phyloP scores from a whole-genome alignment of 495 filamentous ascomycete species.

The Neurospora sp. region DNA sequence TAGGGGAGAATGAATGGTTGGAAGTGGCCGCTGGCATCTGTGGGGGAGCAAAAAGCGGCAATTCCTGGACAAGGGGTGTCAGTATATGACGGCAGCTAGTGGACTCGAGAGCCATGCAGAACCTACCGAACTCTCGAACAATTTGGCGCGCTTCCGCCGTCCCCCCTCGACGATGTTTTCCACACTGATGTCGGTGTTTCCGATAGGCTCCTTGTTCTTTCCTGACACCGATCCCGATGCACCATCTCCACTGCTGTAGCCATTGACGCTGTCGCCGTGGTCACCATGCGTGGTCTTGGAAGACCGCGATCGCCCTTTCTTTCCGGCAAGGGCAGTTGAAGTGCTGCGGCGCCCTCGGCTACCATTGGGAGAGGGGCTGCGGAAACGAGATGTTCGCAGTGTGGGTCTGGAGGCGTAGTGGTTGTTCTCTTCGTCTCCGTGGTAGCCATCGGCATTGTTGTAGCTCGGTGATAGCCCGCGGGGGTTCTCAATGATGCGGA shows the following conservation, averaged over 20 bases:
- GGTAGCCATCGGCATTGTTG: conserved; percentile 16
- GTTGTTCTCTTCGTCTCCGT: conserved; percentile 31
- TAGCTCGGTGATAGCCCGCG: conserved; percentile 30
- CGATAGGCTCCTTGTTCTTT: conserved; percentile 68
- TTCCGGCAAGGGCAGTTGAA: conserved; percentile 44
- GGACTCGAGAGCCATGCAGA: conserved; percentile 1
- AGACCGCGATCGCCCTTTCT: conserved; percentile 58
- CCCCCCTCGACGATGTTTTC: conserved; percentile 97
- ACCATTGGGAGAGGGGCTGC: conserved; percentile 68
- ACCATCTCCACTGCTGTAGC: conserved; percentile 73
- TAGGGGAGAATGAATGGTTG: conserved; percentile 84
- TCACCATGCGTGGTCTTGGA: conserved; percentile 64
- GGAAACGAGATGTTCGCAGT: conserved; percentile 58
- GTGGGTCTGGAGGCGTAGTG: conserved; percentile 54
- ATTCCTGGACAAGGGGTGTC: conserved; percentile 50
- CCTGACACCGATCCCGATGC: conserved; percentile 64
- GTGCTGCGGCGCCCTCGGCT: conserved; percentile 67
- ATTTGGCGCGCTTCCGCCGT: conserved; percentile 83
- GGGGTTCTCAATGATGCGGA: conserved; percentile 68
- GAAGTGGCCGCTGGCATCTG: conserved; percentile 84
- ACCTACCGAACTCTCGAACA: conserved; percentile 89
- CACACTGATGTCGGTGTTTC: conserved; percentile 92
- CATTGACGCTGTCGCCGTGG: conserved; percentile 53
- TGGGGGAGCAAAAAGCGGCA: conserved; percentile 87
- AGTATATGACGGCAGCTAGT: neutral